Percentiles rank a stretch among this genome's conserved stretches.
phyloP scores from a whole-genome alignment of 345 rosid genomes.

The Salix suchowensis region DNA sequence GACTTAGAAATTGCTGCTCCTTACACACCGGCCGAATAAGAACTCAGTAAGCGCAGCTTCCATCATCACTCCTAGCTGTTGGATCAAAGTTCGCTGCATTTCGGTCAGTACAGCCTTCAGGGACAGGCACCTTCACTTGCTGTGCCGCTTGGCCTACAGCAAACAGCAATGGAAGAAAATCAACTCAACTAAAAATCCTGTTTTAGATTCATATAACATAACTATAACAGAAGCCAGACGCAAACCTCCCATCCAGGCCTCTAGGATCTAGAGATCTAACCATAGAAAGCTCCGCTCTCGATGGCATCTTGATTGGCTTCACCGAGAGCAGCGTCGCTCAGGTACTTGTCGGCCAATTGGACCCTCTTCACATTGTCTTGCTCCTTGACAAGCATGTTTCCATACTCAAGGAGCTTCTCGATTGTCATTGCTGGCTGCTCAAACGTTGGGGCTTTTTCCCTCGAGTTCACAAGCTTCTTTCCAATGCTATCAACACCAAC shows the following conservation, averaged over 20 bases:
- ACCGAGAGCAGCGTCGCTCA: slow-evolving; percentile 85
- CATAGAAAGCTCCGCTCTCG: slow-evolving; percentile 63
- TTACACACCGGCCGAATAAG: slow-evolving; percentile 9
- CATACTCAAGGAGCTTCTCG: slow-evolving; percentile 71
- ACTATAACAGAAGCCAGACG: background rate
- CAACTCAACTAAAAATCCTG: background rate
- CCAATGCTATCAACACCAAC: slow-evolving; percentile 63
- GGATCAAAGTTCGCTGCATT: slow-evolving; percentile 71
- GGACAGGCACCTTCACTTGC: slow-evolving; percentile 63
- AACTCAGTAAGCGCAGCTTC: slow-evolving; percentile 58
- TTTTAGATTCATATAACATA: background rate
- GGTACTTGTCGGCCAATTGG: slow-evolving; percentile 83
- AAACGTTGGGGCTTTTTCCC: slow-evolving; percentile 70
- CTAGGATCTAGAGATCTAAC: slow-evolving; percentile 47
- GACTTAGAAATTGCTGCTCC: background rate
- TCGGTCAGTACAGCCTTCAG: slow-evolving; percentile 86
- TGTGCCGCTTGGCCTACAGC: slow-evolving; percentile 79
- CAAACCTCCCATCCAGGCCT: slow-evolving; percentile 39
- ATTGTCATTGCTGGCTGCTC: slow-evolving; percentile 74
- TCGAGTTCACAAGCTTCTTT: slow-evolving; percentile 87
- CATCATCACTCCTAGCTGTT: slow-evolving; percentile 92
- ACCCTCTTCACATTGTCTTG: slow-evolving; percentile 97
- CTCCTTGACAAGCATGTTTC: slow-evolving; percentile 80
- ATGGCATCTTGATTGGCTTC: slow-evolving; percentile 74
- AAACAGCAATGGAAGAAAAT: background rate